Percentiles rank a stretch among this genome's conserved stretches.
phyloP scores from a whole-genome alignment of 306 rosid genomes.

The Luffa acutangula region DNA sequence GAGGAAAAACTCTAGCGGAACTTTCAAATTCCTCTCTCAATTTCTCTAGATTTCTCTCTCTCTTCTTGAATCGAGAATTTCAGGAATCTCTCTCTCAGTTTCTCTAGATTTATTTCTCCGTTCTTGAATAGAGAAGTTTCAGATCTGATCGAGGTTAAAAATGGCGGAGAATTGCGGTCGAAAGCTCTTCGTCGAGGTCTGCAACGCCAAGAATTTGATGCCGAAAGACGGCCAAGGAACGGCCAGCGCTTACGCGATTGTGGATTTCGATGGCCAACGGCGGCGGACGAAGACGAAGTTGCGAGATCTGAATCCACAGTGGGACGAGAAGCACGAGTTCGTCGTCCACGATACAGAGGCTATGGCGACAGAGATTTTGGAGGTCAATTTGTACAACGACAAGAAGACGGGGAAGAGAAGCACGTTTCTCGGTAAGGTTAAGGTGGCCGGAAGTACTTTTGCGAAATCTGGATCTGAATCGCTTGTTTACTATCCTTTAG shows the following conservation, averaged over 20 bases:
- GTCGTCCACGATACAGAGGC: constrained; percentile 44
- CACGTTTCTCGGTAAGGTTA: constrained; percentile 77
- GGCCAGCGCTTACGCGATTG: constrained; percentile 82
- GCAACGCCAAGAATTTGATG: constrained; percentile 77
- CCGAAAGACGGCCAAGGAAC: constrained; percentile 98
- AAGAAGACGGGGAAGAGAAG: constrained; percentile 56
- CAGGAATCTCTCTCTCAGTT: not conserved
- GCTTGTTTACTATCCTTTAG: constrained; percentile 58
- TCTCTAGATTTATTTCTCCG: not conserved
- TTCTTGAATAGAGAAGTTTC: not conserved
- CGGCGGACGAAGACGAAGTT: constrained; percentile 61
- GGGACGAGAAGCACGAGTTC: constrained; percentile 83
- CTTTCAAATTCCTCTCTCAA: not conserved
- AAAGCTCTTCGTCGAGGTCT: constrained; percentile 62
- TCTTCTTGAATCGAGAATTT: not conserved
- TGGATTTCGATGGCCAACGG: constrained; percentile 79
- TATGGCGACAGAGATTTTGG: constrained; percentile 42
- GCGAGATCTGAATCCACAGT: constrained; percentile 75
- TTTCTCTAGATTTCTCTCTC: not conserved
- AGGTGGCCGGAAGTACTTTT: constrained; percentile 45
- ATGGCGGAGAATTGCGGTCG: constrained; percentile 52
- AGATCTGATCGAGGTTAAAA: no score
- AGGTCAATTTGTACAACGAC: constrained; percentile 71
- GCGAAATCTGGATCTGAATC: constrained; percentile 32
- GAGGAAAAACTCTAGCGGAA: not conserved